Evolutionary conservation across 202 grass and related monocot species (phyloP), one percentile per base, ranked within the genome.

Genomic region (Zoysia matrella): DNA sequence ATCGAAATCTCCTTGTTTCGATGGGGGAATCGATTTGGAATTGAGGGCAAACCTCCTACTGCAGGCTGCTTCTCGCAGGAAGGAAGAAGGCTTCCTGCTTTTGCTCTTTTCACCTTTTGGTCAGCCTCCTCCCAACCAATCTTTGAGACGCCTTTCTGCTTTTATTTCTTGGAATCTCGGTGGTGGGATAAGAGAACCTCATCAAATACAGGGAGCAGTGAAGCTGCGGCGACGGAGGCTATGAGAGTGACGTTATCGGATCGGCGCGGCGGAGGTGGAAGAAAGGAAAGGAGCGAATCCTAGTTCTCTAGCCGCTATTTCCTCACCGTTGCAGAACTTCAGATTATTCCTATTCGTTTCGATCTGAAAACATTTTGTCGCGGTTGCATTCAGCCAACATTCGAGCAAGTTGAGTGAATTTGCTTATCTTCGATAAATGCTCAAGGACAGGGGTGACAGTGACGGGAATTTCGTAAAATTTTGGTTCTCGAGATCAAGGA

Each of bases 211-310:
- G 9, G 47, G 72, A n/a, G 77, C 30, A 1, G 30, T 36, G 30
- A 36, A 36, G 30, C 30, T 36, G 30, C 30, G 30, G 30, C 0
- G 72, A 1, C 44, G 14, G 58, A 55, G 15, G 36, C 77, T 47
- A 57, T 16, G 77, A 71, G 66, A 83, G 69, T 83, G 88, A 71
- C 49, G 63, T 69, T 78, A 65, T 52, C 54, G 83, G 79, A 86
- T 47, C 63, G 48, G 79, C 42, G 65, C 41, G 77, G 63, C 36
- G 1, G 69, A 79, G 4, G 79, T 15, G 72, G 85, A 67, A 69
- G 60, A 86, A 68, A 82, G 53, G 44, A 36, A 36, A 36, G 30
- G 18, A 9, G 67, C 58, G 73, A 77, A 86, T 78, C 73, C 60
- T 82, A 68, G 78, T 85, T 78, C 53, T 67, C 6, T 6, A 47